Evolutionary conservation across 805 yeast genomes (phyloP), one percentile per base, ranked within the genome.

Genomic region (Pichia kluyveri): DNA sequence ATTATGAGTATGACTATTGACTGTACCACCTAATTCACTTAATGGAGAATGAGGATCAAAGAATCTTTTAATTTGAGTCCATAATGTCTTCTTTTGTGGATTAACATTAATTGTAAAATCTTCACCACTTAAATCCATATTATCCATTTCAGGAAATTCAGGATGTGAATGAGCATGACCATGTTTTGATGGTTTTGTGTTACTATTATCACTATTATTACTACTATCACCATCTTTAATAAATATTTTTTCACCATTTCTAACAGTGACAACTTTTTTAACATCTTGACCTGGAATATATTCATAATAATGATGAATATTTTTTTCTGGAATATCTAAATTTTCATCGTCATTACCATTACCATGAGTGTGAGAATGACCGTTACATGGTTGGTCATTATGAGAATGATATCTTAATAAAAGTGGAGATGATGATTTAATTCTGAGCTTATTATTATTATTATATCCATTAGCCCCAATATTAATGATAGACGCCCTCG

Each of bases 31-130:
- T 26, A 62, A 45, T 40, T 59, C 55, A n/a, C 59, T 50, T 18
- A 65, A 51, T 26, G 70, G 68, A n/a, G 57, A 51, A 44, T 62
- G 66, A 4, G 71, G 70, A 45, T 66, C 58, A 54, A 66, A 64
- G 43, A 66, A 65, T 41, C 62, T 65, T 37, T 62, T 63, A 32
- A 65, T 50, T 44, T 52, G 61, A 6, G 56, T 51, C 65, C 63
- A 59, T 4, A 47, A 15, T 3, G 60, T 54, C 26, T 40, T 45
- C 38, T 58, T 60, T 28, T 55, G 42, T 18, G 56, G 55, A 32
- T 60, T 60, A 50, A 60, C 49, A 11, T 51, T 46, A 31, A 58
- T 51, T 15, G 54, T 55, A 32, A 52, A 59, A n/a, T 57, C 64
- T 44, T 62, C 65, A 27, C 62, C 65, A 12, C 51, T 50, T 32